Evolutionary conservation across 1,139 yeast species (phyloP).

Genomic region (Hansenula anomala): DNA sequence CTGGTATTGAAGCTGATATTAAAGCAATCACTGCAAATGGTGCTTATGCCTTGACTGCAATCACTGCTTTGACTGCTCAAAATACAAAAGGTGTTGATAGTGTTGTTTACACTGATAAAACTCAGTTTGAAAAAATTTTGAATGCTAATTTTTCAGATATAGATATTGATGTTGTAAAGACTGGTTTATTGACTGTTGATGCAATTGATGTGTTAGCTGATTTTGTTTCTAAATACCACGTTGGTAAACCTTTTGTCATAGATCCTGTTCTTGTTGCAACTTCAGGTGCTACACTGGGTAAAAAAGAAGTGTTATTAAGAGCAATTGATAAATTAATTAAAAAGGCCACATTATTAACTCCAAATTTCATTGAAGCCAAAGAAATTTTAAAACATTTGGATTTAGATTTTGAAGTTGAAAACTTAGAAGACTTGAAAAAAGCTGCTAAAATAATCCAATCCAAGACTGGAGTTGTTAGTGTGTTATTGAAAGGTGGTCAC

Average conservation of each 20-base stretch:
- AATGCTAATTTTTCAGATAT: constrained; percentile 60
- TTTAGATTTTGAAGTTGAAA: constrained; percentile 14
- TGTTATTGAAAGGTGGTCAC: constrained; percentile 84
- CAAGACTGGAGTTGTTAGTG: constrained; percentile 42
- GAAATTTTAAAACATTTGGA: constrained; percentile 29
- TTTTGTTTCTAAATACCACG: constrained; percentile 31
- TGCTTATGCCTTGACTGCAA: constrained; percentile 78
- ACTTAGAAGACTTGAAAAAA: constrained; percentile 32
- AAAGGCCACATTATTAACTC: constrained; percentile 64
- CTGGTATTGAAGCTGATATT: constrained; percentile 91
- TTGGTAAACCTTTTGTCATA: constrained; percentile 41
- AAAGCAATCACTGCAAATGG: constrained; percentile 77
- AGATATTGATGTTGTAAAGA: constrained; percentile 65
- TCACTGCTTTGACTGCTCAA: constrained; percentile 82
- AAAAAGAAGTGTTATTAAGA: constrained; percentile 39
- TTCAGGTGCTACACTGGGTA: constrained; percentile 58
- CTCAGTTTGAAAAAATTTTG: constrained; percentile 41
- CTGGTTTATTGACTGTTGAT: constrained; percentile 70
- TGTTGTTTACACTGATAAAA: constrained; percentile 42
- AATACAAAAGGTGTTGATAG: constrained; percentile 59
- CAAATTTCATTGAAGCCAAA: constrained; percentile 67
- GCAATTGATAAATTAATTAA: constrained; percentile 46
- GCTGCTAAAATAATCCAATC: constrained; percentile 42
- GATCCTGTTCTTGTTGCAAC: constrained; percentile 88
- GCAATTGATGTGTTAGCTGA: constrained; percentile 47